Percentiles rank a stretch among this genome's conserved stretches.
phyloP scores from a whole-genome alignment of 2,329 filamentous ascomycete species.

The Ramularia endophylla region DNA sequence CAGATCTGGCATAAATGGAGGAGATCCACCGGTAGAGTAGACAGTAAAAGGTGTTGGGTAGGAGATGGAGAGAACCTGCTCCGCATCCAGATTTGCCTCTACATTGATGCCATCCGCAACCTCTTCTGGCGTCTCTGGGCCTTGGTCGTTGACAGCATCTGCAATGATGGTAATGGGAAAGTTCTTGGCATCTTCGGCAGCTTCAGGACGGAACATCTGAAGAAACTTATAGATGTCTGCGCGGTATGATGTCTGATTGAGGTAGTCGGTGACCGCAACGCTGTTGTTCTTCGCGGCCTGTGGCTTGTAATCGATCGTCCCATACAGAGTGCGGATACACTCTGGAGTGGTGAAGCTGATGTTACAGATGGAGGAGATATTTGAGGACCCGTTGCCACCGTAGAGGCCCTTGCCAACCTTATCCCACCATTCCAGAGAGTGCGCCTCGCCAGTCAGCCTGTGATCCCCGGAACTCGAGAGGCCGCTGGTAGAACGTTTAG shows the following conservation, averaged over 20 bases:
- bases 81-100: conserved; percentile 61
- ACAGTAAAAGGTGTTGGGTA: conserved; percentile 50
- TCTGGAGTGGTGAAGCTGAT: conserved; percentile 44
- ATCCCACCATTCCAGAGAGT: conserved; percentile 18
- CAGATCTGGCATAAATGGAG: conserved; percentile 47
- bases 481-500: conserved; percentile 10
- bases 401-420: conserved; percentile 16
- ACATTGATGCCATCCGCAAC: conserved; percentile 22
- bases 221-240: conserved; percentile 55
- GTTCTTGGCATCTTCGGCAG: conserved; percentile 41
- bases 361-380: conserved; percentile 42
- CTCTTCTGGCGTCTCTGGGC: conserved; percentile 32
- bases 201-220: conserved; percentile 47
- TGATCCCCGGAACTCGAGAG: conserved; percentile 3
- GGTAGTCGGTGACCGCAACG: conserved; percentile 44
- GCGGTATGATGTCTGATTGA: conserved; percentile 45
- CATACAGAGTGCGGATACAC: conserved; percentile 51
- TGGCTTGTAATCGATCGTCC: conserved; percentile 48
- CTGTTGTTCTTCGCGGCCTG: conserved; percentile 37
- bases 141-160: conserved; percentile 46
- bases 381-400: background rate
- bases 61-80: conserved; percentile 53
- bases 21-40: conserved; percentile 56
- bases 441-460: conserved; percentile 10
- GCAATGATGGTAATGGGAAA: conserved; percentile 56